Evolutionary conservation across 2,329 filamentous ascomycete genomes (phyloP).

Genomic region (Trichophyton simii): DNA sequence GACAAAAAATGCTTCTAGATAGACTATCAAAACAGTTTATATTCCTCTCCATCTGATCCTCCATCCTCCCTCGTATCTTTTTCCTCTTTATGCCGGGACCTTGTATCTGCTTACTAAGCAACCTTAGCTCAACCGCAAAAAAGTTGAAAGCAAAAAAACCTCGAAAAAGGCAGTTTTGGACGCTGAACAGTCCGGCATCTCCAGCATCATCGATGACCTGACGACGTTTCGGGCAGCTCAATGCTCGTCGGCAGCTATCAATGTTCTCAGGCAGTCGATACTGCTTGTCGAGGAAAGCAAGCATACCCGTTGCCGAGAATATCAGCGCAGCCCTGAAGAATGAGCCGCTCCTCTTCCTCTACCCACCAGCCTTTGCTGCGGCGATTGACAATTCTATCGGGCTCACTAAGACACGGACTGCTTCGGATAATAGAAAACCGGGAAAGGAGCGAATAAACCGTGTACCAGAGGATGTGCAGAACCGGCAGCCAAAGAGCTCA

Average conservation of each 20-base stretch:
- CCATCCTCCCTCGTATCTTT: background rate
- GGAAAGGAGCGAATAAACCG: background rate
- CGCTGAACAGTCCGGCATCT: background rate
- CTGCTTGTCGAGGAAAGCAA: conserved; percentile 29
- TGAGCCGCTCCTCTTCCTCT: conserved; percentile 36
- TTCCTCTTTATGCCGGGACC: background rate
- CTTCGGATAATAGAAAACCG: conserved; percentile 7
- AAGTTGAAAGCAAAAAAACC: background rate
- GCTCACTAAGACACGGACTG: background rate
- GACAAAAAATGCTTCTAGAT: background rate
- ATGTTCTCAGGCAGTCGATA: conserved; percentile 35
- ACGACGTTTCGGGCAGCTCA: background rate
- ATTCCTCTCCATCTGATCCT: background rate
- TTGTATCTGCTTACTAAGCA: background rate
- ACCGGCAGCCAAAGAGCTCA: background rate
- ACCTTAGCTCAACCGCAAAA: background rate
- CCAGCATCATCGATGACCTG: background rate
- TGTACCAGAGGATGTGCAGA: background rate
- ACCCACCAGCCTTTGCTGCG: conserved; percentile 30
- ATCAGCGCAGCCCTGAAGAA: conserved; percentile 22
- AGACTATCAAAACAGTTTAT: background rate
- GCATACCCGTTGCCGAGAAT: conserved; percentile 26
- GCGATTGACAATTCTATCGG: conserved; percentile 9
- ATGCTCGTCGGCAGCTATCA: conserved; percentile 12
- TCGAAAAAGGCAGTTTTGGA: conserved; percentile 3